phyloP scores from a whole-genome alignment of 371 early-diverging fungal species.

The Basidiobolus meristosporus region DNA sequence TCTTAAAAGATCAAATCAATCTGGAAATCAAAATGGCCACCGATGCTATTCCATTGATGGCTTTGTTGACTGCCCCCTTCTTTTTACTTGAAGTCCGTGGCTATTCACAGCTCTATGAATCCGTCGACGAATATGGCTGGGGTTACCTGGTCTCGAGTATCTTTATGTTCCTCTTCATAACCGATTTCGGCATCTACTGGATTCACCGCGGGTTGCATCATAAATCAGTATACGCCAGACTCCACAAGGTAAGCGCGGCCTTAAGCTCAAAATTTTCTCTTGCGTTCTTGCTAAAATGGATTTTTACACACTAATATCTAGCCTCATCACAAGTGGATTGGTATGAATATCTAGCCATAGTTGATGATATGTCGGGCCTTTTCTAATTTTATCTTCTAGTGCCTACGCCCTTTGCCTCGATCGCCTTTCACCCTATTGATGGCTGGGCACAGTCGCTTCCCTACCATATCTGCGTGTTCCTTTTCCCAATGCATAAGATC shows the following conservation, averaged over 20 bases:
- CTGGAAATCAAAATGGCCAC: conserved; percentile 67
- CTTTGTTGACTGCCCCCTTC: conserved; percentile 72
- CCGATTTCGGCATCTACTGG: conserved; percentile 88
- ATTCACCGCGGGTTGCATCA: conserved; percentile 83
- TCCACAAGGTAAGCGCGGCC: conserved; percentile 52
- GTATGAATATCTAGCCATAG: conserved; percentile 4
- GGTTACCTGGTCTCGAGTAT: conserved; percentile 39
- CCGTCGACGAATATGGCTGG: conserved; percentile 43
- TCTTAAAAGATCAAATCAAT: conserved; percentile 68
- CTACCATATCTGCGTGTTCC: conserved; percentile 73
- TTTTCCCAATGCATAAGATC: conserved; percentile 79
- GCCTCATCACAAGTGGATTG: conserved; percentile 33
- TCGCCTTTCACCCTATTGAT: conserved; percentile 88
- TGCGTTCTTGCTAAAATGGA: too few relatives aligned
- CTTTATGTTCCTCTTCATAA: conserved; percentile 64
- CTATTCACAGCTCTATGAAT: conserved; percentile 57
- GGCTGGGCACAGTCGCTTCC: conserved; percentile 86
- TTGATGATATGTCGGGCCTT: conserved; percentile 18
- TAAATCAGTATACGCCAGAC: conserved; percentile 58
- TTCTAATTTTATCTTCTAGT: conserved; percentile 51
- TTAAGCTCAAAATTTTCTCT: neutral
- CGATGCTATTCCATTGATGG: conserved; percentile 59
- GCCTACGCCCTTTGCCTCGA: conserved; percentile 90
- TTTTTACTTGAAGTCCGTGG: conserved; percentile 76
- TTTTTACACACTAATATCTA: too few relatives aligned